Base-by-base conservation (phyloP, 2,329 filamentous ascomycete genomes). In the Phyllosticta capitalensis region DNA sequence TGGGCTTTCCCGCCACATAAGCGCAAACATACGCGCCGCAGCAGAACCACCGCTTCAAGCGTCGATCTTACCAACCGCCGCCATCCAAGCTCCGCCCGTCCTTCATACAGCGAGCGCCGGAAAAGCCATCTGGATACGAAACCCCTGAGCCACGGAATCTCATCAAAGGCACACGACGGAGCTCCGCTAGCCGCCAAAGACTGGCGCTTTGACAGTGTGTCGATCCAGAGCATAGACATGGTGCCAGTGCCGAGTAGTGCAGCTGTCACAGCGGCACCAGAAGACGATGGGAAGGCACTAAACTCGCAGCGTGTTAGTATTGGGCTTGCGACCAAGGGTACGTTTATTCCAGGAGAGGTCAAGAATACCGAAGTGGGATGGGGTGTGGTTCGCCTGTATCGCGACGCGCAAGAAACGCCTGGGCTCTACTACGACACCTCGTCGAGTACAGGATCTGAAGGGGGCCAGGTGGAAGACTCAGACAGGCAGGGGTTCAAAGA, bases 301-400 rank as follows among this genome's bases (percentile, higher is more conserved):
- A 66, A 68, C 22, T 72, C 71, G 61, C 68, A 68, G 21, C 51
- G 30, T 22, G 49, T 38, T 12, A n/a, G 49, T 17, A 21, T 54
- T 9, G 89, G 88, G 5, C 83, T 87, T 55, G 86, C 89, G 61
- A 95, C 92, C 1, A 96, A 92, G 71, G 94, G 90, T 5, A 81
- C 83, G 63, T 95, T 87, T 69, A 76, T 89, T 20, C 85, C 88
- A 0, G 79, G 92, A 0, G 82, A 87, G 59, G 82, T 84, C 17
- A 79, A 81, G 62, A 84, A 87, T 58, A 90, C 90, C 0, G 88
- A 95, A 61, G 80, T 91, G 1, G 89, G 90, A 50, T 96, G 90
- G 87, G 94, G 94, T 1, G 84, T 97, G 14, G 91, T 99, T 1
- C 94, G 96, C 71, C 81, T 99, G 26, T 99, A 96, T 71, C 84